Conservation (phyloP, 805 yeast species). For the Metschnikowia reukaufii region DNA sequence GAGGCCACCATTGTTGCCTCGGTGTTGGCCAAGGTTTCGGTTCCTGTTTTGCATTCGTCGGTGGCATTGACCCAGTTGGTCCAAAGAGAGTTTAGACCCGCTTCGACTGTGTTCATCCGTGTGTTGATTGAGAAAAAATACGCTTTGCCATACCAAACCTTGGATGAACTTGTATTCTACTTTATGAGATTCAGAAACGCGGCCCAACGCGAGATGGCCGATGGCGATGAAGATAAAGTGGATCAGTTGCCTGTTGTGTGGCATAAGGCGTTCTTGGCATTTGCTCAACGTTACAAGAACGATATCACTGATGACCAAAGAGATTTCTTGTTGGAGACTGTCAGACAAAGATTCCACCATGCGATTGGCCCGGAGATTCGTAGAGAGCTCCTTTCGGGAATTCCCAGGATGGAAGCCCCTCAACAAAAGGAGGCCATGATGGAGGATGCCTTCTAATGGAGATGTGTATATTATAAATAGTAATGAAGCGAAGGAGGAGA, state of each 20-base stretch:
- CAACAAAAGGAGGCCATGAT: slow-evolving; percentile 33
- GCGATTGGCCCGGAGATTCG: slow-evolving; percentile 92
- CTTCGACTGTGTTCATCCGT: slow-evolving; percentile 86
- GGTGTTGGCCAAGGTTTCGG: slow-evolving; percentile 81
- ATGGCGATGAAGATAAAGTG: slow-evolving; percentile 36
- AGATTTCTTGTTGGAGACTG: slow-evolving; percentile 87
- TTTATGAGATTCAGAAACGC: slow-evolving; percentile 85
- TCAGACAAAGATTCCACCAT: slow-evolving; percentile 84
- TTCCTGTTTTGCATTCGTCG: slow-evolving; percentile 94
- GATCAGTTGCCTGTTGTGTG: slow-evolving; percentile 87
- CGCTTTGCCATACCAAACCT: slow-evolving; percentile 94
- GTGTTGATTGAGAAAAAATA: slow-evolving; percentile 90
- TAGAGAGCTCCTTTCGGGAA: slow-evolving; percentile 88
- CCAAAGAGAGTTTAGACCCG: slow-evolving; percentile 79
- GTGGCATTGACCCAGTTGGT: slow-evolving; percentile 88
- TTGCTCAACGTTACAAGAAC: slow-evolving; percentile 94
- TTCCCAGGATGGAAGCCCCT: slow-evolving; percentile 49
- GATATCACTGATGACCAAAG: slow-evolving; percentile 99
- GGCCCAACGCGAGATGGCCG: slow-evolving; percentile 41
- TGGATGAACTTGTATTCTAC: slow-evolving; percentile 91
- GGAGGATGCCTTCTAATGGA: slow-evolving; percentile 37
- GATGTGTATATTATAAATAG: background rate
- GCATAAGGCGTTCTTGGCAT: slow-evolving; percentile 94
- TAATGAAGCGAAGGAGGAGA: background rate
- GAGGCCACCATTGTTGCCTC: slow-evolving; percentile 97